Conservation (phyloP, 1,284 basidiomycete species). For the Pterula multifida region DNA sequence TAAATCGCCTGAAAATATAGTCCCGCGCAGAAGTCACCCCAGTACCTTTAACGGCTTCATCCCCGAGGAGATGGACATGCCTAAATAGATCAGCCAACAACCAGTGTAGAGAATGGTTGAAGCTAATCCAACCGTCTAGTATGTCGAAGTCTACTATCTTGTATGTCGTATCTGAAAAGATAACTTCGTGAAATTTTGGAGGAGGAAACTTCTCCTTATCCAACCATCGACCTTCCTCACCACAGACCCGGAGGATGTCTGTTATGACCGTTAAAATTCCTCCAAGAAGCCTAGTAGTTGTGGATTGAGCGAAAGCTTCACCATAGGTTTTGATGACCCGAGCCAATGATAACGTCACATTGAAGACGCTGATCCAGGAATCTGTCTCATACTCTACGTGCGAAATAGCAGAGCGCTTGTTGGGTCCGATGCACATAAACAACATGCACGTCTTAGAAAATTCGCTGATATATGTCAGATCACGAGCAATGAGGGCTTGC, state of each 20-base stretch:
- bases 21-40: slow-evolving; percentile 48
- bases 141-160: slow-evolving; percentile 69
- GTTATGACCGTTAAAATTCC: slow-evolving; percentile 43
- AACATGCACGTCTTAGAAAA: slow-evolving; percentile 61
- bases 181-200: slow-evolving; percentile 50
- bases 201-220: slow-evolving; percentile 54
- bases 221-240: slow-evolving; percentile 47
- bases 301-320: slow-evolving; percentile 47
- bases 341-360: slow-evolving; percentile 79
- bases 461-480: slow-evolving; percentile 47
- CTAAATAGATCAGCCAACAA: slow-evolving; percentile 86
- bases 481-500: slow-evolving; percentile 61
- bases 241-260: slow-evolving; percentile 66
- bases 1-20: slow-evolving; percentile 45
- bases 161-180: slow-evolving; percentile 50
- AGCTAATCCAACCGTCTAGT: slow-evolving; percentile 75
- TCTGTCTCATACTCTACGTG: slow-evolving; percentile 95
- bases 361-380: slow-evolving; percentile 89
- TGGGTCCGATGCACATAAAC: slow-evolving; percentile 87
- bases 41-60: slow-evolving; percentile 36
- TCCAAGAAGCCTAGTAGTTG: not conserved
- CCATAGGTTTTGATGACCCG: slow-evolving; percentile 84
- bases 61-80: slow-evolving; percentile 55
- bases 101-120: slow-evolving; percentile 93
- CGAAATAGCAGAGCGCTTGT: slow-evolving; percentile 66